phyloP scores from a whole-genome alignment of 1,139 yeast species.

The Saccharomycopsis phalli region DNA sequence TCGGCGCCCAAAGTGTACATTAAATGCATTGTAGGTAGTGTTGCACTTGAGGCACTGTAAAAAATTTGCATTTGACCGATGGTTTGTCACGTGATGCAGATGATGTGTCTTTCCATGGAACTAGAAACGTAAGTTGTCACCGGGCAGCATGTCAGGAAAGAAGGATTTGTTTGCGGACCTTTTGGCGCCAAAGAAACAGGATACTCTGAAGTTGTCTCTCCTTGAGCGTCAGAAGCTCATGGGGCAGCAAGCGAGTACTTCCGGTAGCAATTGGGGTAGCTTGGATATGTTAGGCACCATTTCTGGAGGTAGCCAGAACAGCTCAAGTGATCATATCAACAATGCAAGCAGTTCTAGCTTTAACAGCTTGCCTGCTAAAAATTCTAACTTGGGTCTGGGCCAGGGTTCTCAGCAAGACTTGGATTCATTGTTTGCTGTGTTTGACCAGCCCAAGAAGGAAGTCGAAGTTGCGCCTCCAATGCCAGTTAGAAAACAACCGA shows the following conservation, averaged over 20 bases:
- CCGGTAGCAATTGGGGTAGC: slow-evolving; percentile 21
- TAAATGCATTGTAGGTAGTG: slow-evolving; percentile 67
- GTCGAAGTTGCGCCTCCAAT: slow-evolving; percentile 4
- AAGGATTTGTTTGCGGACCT: slow-evolving; percentile 24
- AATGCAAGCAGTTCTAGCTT: no score
- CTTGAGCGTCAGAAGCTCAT: slow-evolving; percentile 25
- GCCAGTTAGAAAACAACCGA: not conserved
- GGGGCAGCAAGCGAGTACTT: not conserved
- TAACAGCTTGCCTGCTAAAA: not conserved
- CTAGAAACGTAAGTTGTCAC: no score
- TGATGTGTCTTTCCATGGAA: no score
- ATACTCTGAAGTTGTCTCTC: slow-evolving; percentile 26
- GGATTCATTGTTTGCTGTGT: slow-evolving; percentile 27
- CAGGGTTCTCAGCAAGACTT: slow-evolving; percentile 19
- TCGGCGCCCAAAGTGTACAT: slow-evolving; percentile 95
- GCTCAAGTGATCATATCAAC: no score
- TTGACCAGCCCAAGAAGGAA: slow-evolving; percentile 22
- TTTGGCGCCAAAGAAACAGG: slow-evolving; percentile 25
- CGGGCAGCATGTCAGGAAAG: no score
- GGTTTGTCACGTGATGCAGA: no score
- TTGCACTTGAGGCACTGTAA: not conserved
- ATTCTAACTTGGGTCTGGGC: not conserved
- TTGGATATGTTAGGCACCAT: slow-evolving; percentile 25
- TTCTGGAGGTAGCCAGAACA: not conserved
- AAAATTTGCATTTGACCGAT: not conserved